Base-by-base conservation (phyloP, 305 asterid genomes). In the Petunia hybrid region DNA sequence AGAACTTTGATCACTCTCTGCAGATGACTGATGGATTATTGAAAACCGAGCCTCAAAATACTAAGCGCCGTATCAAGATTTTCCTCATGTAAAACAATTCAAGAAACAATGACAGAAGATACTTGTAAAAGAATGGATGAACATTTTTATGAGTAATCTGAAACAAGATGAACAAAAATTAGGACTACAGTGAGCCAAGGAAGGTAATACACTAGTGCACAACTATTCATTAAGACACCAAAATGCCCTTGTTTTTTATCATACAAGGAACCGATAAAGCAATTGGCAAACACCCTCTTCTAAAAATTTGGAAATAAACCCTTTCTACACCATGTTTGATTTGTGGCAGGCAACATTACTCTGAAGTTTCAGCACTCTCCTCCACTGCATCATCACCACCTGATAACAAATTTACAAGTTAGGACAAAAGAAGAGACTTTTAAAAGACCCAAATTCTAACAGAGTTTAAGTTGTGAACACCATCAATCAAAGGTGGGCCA, bases 191-290 rank as follows among this genome's bases (percentile, higher is more conserved):
- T 31, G 46, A 46, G 0, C 22, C 60, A 70, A 1, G 0, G 60
- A 70, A 70, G 41, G 42, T 6, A 73, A 22, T 22, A 22, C 31
- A 22, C 31, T 22, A 73, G 12, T 51, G 36, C 45, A 73, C 78
- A 13, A 51, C 57, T 10, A 51, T 51, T 14, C 57, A 51, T 51
- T 12, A 42, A 73, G 13, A 3, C 45, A 74, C 36, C 45, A 51
- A 73, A 73, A 73, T 73, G 63, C 10, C 38, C 78, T 36, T 51
- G 48, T 53, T 73, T 53, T 73, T 74, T 74, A 74, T 74, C 78
- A 48, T 71, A 46, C 78, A 71, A 48, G 2, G 41, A 66, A 14
- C 40, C 48, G 76, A 55, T 9, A 69, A 69, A 67, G 43, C 31
- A 46, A 65, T 39, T 2, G 71, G 5, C 10, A 22, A 0, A 65